Evolutionary conservation across 2,329 filamentous ascomycete species (phyloP), one percentile per base, ranked within the genome.

Genomic region (Cladosporium sp.): DNA sequence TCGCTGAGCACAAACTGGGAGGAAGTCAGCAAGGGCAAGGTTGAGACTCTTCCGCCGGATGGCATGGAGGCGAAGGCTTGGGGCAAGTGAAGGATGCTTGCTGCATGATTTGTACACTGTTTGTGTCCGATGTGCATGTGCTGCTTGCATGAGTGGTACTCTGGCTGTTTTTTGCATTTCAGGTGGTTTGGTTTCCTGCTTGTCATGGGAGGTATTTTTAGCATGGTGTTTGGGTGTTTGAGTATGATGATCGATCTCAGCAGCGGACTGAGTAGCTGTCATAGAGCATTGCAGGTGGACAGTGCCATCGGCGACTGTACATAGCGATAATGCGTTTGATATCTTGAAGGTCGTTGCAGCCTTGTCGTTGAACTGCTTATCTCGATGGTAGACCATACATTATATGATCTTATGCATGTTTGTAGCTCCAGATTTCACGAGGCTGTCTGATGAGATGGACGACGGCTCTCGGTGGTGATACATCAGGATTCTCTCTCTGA

Each of bases 1-100:
- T 87, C 91, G 2, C 81, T 99, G 59, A 97, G 92, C 78, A 99
- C 95, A 0, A 92, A 94, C 76, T 99, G 95, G 95, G 80, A 81
- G 11, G 91, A 96, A 68, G 94, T 97, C 24, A 86, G 87, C 60
- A 86, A 84, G 69, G 87, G 87, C 21, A 90, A 81, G 28, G 90
- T 97, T 30, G 87, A 92, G 75, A 91, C 88, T 0, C 79, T 82
- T 41, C 90, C 92, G 10, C 92, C 92, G 0, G 90, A 93, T 57
- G 92, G 92, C 0, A 88, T 92, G 72, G 88, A 91, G 77, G 88
- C 87, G 2, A 93, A 90, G 83, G 88, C 89, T 75, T 95, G 90
- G 88, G 75, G 66, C 28, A 65, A 70, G 30, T 76, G 64, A 30
- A 59, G 3, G 38, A 12, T 32, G 52, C 18, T 21, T 18, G 15